Base-by-base conservation (phyloP, 176 grass and related monocot genomes). In the Raddia guianensis region DNA sequence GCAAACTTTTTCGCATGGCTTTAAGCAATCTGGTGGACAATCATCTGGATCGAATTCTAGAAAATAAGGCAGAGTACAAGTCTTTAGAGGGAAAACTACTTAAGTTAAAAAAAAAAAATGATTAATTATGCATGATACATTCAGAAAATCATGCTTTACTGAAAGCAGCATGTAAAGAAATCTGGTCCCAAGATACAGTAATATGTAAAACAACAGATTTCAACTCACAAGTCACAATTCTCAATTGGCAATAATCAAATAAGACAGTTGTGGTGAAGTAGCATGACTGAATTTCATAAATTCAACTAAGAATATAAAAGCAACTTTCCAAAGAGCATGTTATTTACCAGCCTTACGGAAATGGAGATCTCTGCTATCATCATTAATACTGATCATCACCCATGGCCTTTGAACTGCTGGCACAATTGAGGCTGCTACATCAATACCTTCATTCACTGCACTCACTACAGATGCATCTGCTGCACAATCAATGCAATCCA, bases 401-500 rank as follows among this genome's bases (percentile, higher is more conserved):
- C 92, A 98, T 21, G 92, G 92, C 68, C 96, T 90, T 59, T 86
- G 52, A 16, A 95, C 66, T 53, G 52, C 7, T 43, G 92, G 77
- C 45, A 89, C 80, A 68, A 98, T 91, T 50, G 90, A 91, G 68
- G 78, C 46, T 2, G 96, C 92, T 33, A 49, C 78, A 68, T 95
- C 82, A 42, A 98, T 95, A 37, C 92, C 92, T 72, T 98, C 92
- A 70, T 98, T 91, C 55, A 98, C 96, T n/a, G 90, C 92, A 73
- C 86, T 62, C 7, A 98, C 90, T n/a, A 98, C 90, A 0, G 92
- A 91, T 70, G 70, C 84, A 79, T 98, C 96, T 49, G 92, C 92
- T 12, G 96, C 96, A 82, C 96, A 95, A 58, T 95, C 96, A 6
- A 98, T 98, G 78, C 96, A 98, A 86, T 95, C 92, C 84, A 98